phyloP scores from a whole-genome alignment of 495 filamentous ascomycete genomes.

The Xanthoparmelia taractica region DNA sequence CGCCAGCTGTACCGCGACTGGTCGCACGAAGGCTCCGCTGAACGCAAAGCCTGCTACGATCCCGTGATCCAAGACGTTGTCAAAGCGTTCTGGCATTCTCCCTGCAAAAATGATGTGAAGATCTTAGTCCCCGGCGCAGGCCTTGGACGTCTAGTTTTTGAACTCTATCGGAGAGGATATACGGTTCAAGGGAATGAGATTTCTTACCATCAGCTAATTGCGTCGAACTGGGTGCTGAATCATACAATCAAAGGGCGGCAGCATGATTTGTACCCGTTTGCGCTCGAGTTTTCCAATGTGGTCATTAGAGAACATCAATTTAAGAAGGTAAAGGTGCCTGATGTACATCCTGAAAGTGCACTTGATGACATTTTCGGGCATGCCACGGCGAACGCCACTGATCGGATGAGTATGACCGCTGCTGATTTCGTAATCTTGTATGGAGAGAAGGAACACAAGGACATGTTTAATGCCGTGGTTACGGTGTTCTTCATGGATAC shows the following conservation, averaged over 20 bases:
- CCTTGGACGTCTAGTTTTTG: constrained; percentile 77
- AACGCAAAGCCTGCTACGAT: constrained; percentile 67
- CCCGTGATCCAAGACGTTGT: constrained; percentile 60
- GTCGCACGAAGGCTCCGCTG: constrained; percentile 65
- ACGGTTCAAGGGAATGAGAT: constrained; percentile 87
- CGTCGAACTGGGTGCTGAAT: constrained; percentile 82
- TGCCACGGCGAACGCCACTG: constrained; percentile 27
- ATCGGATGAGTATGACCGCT: constrained; percentile 76
- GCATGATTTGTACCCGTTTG: constrained; percentile 65
- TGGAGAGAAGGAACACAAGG: constrained; percentile 46
- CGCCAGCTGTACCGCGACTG: constrained; percentile 95
- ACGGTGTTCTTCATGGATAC: constrained; percentile 97
- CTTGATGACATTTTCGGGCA: constrained; percentile 33
- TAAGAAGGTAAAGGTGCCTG: constrained; percentile 60
- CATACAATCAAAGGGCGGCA: constrained; percentile 44
- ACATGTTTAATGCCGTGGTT: constrained; percentile 69
- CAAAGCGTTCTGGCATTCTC: constrained; percentile 41
- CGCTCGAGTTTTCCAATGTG: constrained; percentile 75
- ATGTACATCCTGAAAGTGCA: constrained; percentile 59
- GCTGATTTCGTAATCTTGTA: constrained; percentile 80
- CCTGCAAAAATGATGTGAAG: constrained; percentile 38
- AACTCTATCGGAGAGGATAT: constrained; percentile 70
- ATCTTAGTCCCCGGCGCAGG: constrained; percentile 88
- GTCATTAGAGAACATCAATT: constrained; percentile 62
- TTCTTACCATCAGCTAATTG: constrained; percentile 85